phyloP scores from a whole-genome alignment of 129 eudicot genomes.

The Smallanthus sonchifolius region DNA sequence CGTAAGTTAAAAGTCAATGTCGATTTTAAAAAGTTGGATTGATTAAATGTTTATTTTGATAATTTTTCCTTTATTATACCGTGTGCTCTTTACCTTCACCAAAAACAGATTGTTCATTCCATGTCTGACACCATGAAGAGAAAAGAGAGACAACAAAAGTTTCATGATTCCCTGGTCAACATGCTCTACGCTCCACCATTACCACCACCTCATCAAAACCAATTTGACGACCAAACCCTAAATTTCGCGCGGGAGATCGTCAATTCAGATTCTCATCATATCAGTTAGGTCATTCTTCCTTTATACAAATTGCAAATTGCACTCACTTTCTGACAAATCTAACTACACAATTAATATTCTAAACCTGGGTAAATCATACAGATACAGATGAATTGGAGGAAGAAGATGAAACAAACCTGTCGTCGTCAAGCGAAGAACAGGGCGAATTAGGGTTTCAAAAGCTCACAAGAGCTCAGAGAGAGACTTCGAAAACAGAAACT shows the following conservation, averaged over 20 bases:
- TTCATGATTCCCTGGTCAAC: constrained; percentile 56
- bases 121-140: constrained; percentile 17
- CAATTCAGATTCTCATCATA: constrained; percentile 27
- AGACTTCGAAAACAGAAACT: constrained; percentile 68
- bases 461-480: constrained; percentile 72
- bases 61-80: too few relatives aligned
- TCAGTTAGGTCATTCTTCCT: constrained; percentile 7
- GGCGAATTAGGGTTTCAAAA: constrained; percentile 31
- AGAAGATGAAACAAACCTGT: constrained; percentile 22
- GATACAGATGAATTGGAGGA: constrained; percentile 31
- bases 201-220: constrained; percentile 14
- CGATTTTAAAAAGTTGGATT: too few relatives aligned
- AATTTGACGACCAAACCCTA: constrained; percentile 18
- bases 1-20: too few relatives aligned
- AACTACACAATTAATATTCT: neutral
- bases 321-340: neutral
- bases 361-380: neutral
- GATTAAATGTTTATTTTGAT: too few relatives aligned
- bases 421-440: constrained; percentile 26
- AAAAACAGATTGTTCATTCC: neutral
- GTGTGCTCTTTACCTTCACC: too few relatives aligned
- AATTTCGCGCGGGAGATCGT: constrained; percentile 21
- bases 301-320: neutral
- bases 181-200: constrained; percentile 62
- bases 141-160: constrained; percentile 43